phyloP scores from a whole-genome alignment of 495 filamentous ascomycete species.

The Penicillium angulare region DNA sequence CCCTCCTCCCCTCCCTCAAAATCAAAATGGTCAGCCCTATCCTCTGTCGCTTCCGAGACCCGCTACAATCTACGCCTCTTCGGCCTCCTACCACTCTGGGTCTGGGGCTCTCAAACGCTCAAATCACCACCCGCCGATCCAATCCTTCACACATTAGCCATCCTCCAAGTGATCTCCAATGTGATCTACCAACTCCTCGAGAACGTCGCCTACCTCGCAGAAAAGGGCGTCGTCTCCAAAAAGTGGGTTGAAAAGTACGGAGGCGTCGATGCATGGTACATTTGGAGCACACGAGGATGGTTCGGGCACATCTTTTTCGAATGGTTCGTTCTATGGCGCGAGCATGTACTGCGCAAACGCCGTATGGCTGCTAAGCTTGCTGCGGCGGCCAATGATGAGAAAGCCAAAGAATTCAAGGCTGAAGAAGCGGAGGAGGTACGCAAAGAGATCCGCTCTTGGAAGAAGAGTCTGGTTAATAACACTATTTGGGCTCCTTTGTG shows the following conservation, averaged over 20 bases:
- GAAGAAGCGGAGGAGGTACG: constrained; percentile 36
- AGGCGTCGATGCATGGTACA: constrained; percentile 53
- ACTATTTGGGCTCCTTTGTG: constrained; percentile 59
- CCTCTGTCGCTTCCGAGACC: constrained; percentile 62
- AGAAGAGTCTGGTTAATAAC: constrained; percentile 48
- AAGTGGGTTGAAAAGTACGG: constrained; percentile 56
- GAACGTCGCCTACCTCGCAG: constrained; percentile 76
- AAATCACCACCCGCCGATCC: constrained; percentile 47
- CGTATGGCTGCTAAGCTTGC: constrained; percentile 18
- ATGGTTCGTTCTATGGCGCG: constrained; percentile 60
- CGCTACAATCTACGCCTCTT: constrained; percentile 76
- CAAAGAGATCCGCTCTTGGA: constrained; percentile 46
- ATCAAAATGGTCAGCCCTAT: constrained; percentile 50
- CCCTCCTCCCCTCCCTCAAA: constrained; percentile 31
- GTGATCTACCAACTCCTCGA: constrained; percentile 75
- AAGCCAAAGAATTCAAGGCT: constrained; percentile 30
- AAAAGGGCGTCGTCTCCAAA: constrained; percentile 51
- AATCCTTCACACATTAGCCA: constrained; percentile 52
- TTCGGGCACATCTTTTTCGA: constrained; percentile 73
- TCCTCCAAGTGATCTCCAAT: constrained; percentile 66
- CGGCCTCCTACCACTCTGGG: constrained; percentile 74
- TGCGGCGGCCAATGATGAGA: constrained; percentile 13
- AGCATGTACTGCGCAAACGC: constrained; percentile 39
- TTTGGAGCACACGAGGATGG: constrained; percentile 82
- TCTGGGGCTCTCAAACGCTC: constrained; percentile 61